Conservation (phyloP, 1,284 basidiomycete species). For the Apiotrichum gracile region DNA sequence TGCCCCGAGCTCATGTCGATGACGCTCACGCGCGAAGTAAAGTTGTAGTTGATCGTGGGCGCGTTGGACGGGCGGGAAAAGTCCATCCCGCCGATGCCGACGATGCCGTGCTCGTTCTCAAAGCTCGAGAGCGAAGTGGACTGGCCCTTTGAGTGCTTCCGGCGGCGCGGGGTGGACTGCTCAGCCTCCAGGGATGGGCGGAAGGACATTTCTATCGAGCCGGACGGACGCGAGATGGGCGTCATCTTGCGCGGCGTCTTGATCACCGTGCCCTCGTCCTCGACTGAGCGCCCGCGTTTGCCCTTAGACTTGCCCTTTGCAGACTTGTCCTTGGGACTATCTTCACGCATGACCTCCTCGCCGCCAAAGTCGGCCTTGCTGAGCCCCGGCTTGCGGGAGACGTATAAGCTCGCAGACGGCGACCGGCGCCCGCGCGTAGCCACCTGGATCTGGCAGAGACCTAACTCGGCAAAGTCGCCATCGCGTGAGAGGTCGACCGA, state of each 20-base stretch:
- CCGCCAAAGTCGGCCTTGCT: background rate
- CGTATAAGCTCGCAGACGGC: background rate
- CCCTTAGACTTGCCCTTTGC: too few species aligned
- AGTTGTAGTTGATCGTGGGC: background rate
- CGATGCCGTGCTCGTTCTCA: background rate
- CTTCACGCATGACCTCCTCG: too few species aligned
- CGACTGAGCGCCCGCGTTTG: too few species aligned
- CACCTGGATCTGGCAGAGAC: background rate
- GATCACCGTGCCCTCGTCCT: background rate
- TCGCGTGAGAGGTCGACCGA: background rate
- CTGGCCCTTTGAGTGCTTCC: background rate
- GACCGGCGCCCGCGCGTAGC: background rate
- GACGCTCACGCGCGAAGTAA: background rate
- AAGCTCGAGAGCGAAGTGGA: background rate
- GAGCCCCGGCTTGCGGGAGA: background rate
- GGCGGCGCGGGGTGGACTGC: background rate
- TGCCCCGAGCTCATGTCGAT: background rate
- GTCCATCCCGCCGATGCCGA: background rate
- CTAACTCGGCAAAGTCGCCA: background rate
- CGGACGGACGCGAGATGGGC: background rate
- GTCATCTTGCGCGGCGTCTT: background rate
- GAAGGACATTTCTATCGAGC: background rate
- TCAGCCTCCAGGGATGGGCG: background rate
- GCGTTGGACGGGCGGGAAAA: background rate
- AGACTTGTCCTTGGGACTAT: too few species aligned